phyloP scores from a whole-genome alignment of 1,284 basidiomycete genomes.

The Boletus semigastroideus region DNA sequence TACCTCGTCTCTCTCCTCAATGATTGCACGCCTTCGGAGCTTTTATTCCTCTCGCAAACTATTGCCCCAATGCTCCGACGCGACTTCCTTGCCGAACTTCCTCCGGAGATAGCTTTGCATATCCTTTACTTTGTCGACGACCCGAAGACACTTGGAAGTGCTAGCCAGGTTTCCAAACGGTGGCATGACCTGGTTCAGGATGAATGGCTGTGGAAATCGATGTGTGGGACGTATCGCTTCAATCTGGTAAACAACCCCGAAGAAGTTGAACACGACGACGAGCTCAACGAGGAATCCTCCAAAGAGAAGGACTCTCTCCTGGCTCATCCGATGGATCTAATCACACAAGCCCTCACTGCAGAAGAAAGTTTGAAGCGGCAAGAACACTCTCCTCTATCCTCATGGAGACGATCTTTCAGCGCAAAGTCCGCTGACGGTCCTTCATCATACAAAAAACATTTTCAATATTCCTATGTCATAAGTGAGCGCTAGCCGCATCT shows the following conservation, averaged over 20 bases:
- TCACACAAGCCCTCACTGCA: slow-evolving; percentile 38
- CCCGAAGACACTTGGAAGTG: slow-evolving; percentile 71
- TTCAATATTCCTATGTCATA: slow-evolving; percentile 76
- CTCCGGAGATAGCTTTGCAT: slow-evolving; percentile 82
- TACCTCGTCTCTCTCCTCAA: slow-evolving; percentile 65
- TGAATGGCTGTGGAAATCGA: slow-evolving; percentile 81
- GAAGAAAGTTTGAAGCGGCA: slow-evolving; percentile 33
- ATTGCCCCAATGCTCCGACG: slow-evolving; percentile 84
- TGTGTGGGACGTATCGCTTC: slow-evolving; percentile 69
- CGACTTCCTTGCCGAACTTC: slow-evolving; percentile 83
- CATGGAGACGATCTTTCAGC: slow-evolving; percentile 19
- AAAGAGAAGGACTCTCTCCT: slow-evolving; percentile 36
- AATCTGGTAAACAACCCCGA: slow-evolving; percentile 20
- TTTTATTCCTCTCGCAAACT: slow-evolving; percentile 73
- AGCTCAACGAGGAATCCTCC: slow-evolving; percentile 17
- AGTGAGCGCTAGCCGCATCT: slow-evolving; percentile 45
- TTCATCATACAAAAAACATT: slow-evolving; percentile 66
- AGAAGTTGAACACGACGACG: slow-evolving; percentile 14
- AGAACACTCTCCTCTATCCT: slow-evolving; percentile 23
- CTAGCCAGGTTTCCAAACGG: slow-evolving; percentile 69
- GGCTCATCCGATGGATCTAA: slow-evolving; percentile 39
- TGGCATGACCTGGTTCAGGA: slow-evolving; percentile 84
- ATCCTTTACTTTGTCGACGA: slow-evolving; percentile 85
- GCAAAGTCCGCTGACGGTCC: slow-evolving; percentile 14
- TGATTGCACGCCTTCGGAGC: slow-evolving; percentile 71